Evolutionary conservation across 495 filamentous ascomycete species (phyloP).

Genomic region (Umbilicaria muhlenbergii): DNA sequence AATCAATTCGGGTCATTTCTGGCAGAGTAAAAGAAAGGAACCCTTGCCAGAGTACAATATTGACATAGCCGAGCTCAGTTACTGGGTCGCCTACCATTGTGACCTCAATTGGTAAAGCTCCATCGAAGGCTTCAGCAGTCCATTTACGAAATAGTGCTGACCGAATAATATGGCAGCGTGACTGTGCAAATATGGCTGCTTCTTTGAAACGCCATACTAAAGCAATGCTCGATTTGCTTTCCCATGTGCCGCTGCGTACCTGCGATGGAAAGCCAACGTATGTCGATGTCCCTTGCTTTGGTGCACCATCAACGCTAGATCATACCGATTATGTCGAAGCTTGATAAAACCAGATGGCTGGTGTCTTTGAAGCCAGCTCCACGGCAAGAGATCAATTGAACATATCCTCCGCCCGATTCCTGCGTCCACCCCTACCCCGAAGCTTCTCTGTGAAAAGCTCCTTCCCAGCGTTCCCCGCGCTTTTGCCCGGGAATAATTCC

Average conservation of each 20-base stretch:
- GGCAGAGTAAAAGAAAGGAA: too few relatives aligned
- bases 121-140: too few relatives aligned
- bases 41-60: too few relatives aligned
- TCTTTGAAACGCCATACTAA: background rate
- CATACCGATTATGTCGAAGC: slow-evolving; percentile 4
- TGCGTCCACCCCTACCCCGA: slow-evolving; percentile 32
- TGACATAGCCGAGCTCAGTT: too few relatives aligned
- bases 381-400: slow-evolving; percentile 20
- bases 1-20: too few relatives aligned
- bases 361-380: background rate
- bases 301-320: slow-evolving; percentile 8
- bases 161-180: background rate
- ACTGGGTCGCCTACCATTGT: too few relatives aligned
- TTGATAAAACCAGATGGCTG: background rate
- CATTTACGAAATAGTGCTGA: too few relatives aligned
- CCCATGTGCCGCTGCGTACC: too few relatives aligned
- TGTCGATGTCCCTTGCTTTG: slow-evolving; percentile 9
- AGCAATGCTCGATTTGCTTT: background rate
- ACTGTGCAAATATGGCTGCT: slow-evolving; percentile 7
- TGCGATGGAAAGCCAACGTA: background rate
- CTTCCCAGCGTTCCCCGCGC: slow-evolving; percentile 47
- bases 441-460: slow-evolving; percentile 48
- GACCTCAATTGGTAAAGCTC: too few relatives aligned
- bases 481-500: slow-evolving; percentile 58
- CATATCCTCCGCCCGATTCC: slow-evolving; percentile 35